A percentile compares a stretch with the other conserved stretches of the same genome.
These are phyloP conservation scores for Cinnamomum chago DNA, from an alignment of 164 flowering plant genomes.

Conservation along the genomic window DNA sequence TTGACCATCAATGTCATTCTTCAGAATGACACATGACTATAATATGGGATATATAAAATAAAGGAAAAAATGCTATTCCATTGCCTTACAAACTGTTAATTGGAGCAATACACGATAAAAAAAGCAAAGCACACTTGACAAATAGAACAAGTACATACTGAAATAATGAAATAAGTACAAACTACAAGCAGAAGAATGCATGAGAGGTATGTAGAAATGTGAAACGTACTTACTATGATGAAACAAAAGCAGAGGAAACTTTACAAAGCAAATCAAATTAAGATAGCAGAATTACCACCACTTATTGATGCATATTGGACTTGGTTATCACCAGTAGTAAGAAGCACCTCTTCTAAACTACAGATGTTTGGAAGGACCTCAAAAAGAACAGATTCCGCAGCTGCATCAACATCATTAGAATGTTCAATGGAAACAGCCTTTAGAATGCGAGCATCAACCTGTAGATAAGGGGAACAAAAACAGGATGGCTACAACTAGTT, in stretches of 20 bases:
- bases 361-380: slow-evolving; percentile 51
- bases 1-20: neutral
- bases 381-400: slow-evolving; percentile 55
- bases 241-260: too few relatives aligned
- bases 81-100: neutral
- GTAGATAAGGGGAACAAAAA: neutral
- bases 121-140: neutral
- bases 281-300: slow-evolving; percentile 24
- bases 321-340: slow-evolving; percentile 1
- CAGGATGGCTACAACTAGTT: neutral
- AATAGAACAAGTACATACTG: neutral
- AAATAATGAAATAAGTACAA: neutral
- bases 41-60: neutral
- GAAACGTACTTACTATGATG: too few relatives aligned
- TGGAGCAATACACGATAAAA: neutral
- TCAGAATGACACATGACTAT: neutral
- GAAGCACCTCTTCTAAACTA: neutral
- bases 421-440: slow-evolving; percentile 90
- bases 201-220: neutral
- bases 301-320: neutral
- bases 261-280: neutral
- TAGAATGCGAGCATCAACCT: slow-evolving; percentile 73
- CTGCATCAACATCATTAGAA: slow-evolving; percentile 55
- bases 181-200: neutral
- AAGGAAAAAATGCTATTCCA: neutral